These are phyloP conservation scores for Penicillium tannophilum DNA, from an alignment of 495 filamentous ascomycete genomes.

Conservation along the genomic window DNA sequence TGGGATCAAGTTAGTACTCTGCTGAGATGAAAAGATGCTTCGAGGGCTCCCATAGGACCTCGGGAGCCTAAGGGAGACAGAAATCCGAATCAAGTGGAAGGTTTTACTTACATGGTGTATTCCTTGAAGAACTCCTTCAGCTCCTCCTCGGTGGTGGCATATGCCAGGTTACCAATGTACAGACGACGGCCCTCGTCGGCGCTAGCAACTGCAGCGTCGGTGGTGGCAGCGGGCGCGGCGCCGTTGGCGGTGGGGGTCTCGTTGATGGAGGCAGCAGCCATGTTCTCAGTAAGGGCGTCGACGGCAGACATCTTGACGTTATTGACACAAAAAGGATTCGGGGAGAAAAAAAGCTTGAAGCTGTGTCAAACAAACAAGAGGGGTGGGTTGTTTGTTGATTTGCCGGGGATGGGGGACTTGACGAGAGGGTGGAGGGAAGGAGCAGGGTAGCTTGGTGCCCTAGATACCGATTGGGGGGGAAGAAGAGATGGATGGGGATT, in stretches of 20 bases:
- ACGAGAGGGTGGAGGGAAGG: slow-evolving; percentile 44
- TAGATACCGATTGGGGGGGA: slow-evolving; percentile 59
- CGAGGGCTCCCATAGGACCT: slow-evolving; percentile 2
- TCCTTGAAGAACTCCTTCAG: slow-evolving; percentile 98
- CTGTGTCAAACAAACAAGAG: slow-evolving; percentile 44
- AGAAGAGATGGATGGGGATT: slow-evolving; percentile 31
- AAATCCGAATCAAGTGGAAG: not conserved
- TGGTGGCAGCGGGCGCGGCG: slow-evolving; percentile 70
- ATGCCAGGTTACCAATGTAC: slow-evolving; percentile 99
- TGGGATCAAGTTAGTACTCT: slow-evolving; percentile 39
- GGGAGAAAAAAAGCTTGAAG: slow-evolving; percentile 25
- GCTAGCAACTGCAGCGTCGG: slow-evolving; percentile 88
- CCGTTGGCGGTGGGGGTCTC: slow-evolving; percentile 74
- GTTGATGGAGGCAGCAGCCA: slow-evolving; percentile 47
- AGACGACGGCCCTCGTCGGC: slow-evolving; percentile 97
- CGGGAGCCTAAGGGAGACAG: not conserved
- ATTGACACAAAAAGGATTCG: slow-evolving; percentile 43
- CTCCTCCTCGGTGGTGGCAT: slow-evolving; percentile 99
- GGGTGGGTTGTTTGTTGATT: slow-evolving; percentile 46
- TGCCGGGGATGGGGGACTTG: slow-evolving; percentile 50
- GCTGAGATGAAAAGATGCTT: not conserved
- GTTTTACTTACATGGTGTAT: slow-evolving; percentile 87
- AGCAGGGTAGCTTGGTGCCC: slow-evolving; percentile 91
- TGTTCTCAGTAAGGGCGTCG: slow-evolving; percentile 53
- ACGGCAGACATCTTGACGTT: slow-evolving; percentile 60